Conservation (phyloP, 75 land plant species). For the Picea glauca region DNA sequence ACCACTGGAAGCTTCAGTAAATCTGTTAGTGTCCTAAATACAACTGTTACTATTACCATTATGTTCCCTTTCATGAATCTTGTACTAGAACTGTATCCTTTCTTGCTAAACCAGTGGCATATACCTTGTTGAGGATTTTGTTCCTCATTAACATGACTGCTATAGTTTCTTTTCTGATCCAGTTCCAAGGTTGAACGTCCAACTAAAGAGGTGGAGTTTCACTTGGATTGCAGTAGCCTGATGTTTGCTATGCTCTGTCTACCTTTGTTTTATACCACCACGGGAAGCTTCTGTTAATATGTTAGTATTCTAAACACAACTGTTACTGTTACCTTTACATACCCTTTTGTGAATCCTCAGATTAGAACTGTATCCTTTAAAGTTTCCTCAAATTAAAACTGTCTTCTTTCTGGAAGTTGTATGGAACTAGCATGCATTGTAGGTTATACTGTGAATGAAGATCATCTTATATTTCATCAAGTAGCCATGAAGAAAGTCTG, state of each 20-base stretch:
- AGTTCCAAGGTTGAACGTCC: background rate
- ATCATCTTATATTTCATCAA: background rate
- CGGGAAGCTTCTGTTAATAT: background rate
- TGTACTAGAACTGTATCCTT: background rate
- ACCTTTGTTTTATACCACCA: background rate
- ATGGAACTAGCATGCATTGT: background rate
- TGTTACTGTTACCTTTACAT: background rate
- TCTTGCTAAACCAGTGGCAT: background rate
- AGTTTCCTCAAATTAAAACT: background rate
- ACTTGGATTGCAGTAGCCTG: background rate
- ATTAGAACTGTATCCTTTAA: background rate
- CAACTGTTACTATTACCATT: background rate
- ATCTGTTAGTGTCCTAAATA: background rate
- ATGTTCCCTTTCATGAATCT: background rate
- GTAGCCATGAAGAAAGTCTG: background rate
- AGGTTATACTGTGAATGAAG: background rate
- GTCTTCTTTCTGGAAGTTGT: background rate
- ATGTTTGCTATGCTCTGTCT: constrained; percentile 3
- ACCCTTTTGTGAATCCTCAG: background rate
- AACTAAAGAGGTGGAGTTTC: background rate
- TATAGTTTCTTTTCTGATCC: too few relatives aligned
- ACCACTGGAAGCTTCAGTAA: background rate
- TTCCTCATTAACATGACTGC: background rate
- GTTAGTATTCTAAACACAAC: too few relatives aligned
- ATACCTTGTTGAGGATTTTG: background rate